Evolutionary conservation across 495 filamentous ascomycete genomes (phyloP), one percentile per base, ranked within the genome.

Genomic region (Tuber magnatum): DNA sequence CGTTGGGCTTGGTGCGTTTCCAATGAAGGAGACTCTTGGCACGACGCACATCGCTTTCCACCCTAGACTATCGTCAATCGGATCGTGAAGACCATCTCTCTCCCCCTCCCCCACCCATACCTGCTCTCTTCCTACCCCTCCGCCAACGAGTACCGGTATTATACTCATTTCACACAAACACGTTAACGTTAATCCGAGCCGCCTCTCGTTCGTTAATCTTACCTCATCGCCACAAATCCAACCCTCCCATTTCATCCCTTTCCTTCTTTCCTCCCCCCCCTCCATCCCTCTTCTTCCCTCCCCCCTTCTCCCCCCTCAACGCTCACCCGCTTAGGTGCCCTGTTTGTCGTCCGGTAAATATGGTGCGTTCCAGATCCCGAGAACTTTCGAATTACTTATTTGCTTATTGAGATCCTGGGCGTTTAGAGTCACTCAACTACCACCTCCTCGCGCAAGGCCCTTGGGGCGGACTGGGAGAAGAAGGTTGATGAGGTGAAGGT

Each of bases 401-500:
- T 79, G 73, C 77, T 79, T 73, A 79, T 75, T 72, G 69, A 70
- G 41, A 70, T 43, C 65, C 70, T 73, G 39, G 73, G 12, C 28
- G 10, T 73, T 70, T 71, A 79, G 77, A 79, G 77, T 68, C 78
- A 73, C 68, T 73, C 76, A 70, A 75, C 78, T 38, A 71, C 81
- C 32, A 65, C 78, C 74, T 69, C 76, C 74, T 68, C 76, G 73
- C 72, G 75, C 70, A 82, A 80, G 75, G 48, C 74, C 38, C 75
- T 73, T 82, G 70, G 69, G 71, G 42, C 77, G 83, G 83, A 80
- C 70, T 97, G 97, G 85, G 91, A 94, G 80, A 86, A 88, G 83
- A 92, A 91, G 79, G 89, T 93, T 39, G 91, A 96, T 71, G 93
- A 96, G 77, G 89, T 94, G 76, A 94, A 93, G 82, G 88, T 92